These are phyloP conservation scores for Lotus japonicus DNA, from an alignment of 306 rosid species.

Conservation along the genomic window DNA sequence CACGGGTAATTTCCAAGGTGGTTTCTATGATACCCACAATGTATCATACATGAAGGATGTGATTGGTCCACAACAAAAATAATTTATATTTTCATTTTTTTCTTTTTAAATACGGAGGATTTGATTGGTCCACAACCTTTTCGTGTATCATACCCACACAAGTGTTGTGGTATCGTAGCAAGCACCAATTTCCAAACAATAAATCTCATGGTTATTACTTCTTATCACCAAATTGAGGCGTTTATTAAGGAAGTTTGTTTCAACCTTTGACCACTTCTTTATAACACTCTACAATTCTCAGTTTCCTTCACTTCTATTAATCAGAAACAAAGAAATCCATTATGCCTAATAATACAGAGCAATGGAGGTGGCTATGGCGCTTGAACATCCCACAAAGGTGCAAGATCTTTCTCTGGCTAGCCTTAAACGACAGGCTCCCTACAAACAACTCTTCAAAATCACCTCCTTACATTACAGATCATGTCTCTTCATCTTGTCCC, in stretches of 20 bases:
- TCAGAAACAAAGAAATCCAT: neutral
- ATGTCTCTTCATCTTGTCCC: neutral
- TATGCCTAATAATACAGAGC: neutral
- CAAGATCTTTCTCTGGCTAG: constrained; percentile 6
- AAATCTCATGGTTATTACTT: neutral
- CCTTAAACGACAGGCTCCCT: constrained; percentile 5
- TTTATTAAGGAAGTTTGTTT: neutral
- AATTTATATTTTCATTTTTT: too few species aligned
- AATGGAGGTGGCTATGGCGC: constrained; percentile 15
- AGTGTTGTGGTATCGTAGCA: too few species aligned
- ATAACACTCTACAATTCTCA: neutral
- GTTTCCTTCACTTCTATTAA: neutral
- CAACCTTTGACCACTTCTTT: neutral
- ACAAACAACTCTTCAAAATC: neutral
- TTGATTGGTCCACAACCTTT: too few species aligned
- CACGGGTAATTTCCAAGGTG: too few species aligned
- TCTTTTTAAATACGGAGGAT: too few species aligned
- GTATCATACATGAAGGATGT: too few species aligned
- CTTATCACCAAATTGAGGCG: neutral
- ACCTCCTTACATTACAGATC: neutral
- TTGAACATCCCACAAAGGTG: constrained; percentile 13
- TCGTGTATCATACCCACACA: too few species aligned
- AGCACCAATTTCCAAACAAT: neutral
- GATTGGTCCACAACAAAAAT: too few species aligned
- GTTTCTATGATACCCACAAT: too few species aligned